Evolutionary conservation across 805 yeast genomes (phyloP), one percentile per base, ranked within the genome.

Genomic region (Aciculoconidium aculeatum): DNA sequence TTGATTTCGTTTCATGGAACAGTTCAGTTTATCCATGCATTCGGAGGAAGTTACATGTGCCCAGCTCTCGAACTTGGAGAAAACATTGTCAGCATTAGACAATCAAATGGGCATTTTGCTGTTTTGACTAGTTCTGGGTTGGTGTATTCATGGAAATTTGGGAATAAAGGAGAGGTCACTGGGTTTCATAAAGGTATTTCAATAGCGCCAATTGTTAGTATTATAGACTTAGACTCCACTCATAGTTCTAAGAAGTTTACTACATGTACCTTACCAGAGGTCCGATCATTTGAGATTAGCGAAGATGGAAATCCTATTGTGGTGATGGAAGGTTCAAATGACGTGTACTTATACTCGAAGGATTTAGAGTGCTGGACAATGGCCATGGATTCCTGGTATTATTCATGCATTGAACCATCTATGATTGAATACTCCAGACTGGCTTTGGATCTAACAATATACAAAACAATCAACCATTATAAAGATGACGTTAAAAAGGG

Each of bases 1-100:
- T 47, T 76, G 13, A 64, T 79, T 0, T 75, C 84, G 1, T 77
- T 77, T 26, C 60, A 67, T 17, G 87, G 87, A 0, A 52, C 73
- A 0, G 41, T 79, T 9, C 65, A 70, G 36, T 39, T 75, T 0
- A 41, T 68, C 6, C 51, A 69, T 1, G 58, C 70, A 0, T 49
- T 53, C 5, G 40, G 65, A 5, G 83, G 83, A 0, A 45, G 67
- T 14, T 56, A 58, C 16, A 37, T 65, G 1, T 45, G 59, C 27
- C 77, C 82, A 3, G 49, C 64, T 7, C 45, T 76, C 7, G 80
- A 75, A 42, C 31, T 77, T 3, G 82, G 82, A 0, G 53, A 53
- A 9, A 63, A 64, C 28, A 51, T 74, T 0, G 51, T 67, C 0
- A 55, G 53, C 13, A 34, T 72, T 28, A 49, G 52, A 11, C 61